Evolutionary conservation across 192 early-diverging fungal genomes (phyloP), one percentile per base, ranked within the genome.

Genomic region (Backusella morwellensis): DNA sequence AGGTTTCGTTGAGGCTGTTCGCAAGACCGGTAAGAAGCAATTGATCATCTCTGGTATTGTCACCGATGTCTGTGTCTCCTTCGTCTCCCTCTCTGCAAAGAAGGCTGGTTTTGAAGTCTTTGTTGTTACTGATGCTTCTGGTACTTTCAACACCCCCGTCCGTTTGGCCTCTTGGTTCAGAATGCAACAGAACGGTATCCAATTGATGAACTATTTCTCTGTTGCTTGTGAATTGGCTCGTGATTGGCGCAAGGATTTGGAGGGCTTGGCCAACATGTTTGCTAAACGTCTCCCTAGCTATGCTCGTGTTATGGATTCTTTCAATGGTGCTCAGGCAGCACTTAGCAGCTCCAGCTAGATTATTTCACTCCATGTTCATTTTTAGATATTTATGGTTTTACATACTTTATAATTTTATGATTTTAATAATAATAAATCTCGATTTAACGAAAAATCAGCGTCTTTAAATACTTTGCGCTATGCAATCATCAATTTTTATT

Each of bases 51-150:
- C 74, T 71, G 78, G 78, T 71, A 80, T 80, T 34, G 80, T 81
- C 29, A 81, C 80, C 26, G 80, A 81, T 81, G 80, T 81, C 23
- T 81, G 80, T 68, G 68, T 81, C 40, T 35, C 80, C n/a, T 81
- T 81, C 21, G 67, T 67, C 70, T 54, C 80, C 54, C 69, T 81
- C 40, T 81, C 80, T 77, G 80, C 80, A 35, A 81, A 77, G 76
- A 70, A 70, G 56, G 80, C 76, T 68, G 80, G 80, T 67, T 81
- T 74, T 56, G 70, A 81, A 29, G 80, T 81, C 59, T 81, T 77
- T 72, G 80, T 73, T 72, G 80, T 77, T 44, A 77, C 72, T 6
- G 80, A 81, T 77, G 80, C 80, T 19, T 81, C 80, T 32, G 80
- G 80, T 73, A 81, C 75, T 19, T 81, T 81, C 72, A 68, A 59